Evolutionary conservation across 2,329 filamentous ascomycete genomes (phyloP), one percentile per base, ranked within the genome.

Genomic region (Penicillium sp.): DNA sequence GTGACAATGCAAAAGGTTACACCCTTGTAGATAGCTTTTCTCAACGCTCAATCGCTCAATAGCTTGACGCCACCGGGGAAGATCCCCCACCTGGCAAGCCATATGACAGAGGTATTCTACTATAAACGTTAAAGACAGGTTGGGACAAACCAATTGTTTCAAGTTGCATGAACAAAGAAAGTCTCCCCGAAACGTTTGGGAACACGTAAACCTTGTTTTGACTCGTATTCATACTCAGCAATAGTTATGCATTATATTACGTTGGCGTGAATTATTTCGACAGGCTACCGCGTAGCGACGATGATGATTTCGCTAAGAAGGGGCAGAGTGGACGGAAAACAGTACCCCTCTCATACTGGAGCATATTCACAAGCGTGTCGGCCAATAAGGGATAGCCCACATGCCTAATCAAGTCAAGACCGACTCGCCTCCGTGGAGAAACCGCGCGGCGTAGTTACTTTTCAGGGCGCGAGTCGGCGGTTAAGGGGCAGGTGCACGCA

Each of bases 391-490:
- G 14, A 22, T 40, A 40, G 31, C 12, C 52, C 46, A 53, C 52
- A 47, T 51, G 41, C 52, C 57, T 37, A 25, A 57, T 49, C 15
- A 27, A 52, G 46, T 22, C 35, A 53, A 44, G 18, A 18, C 43
- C 55, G 53, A 60, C 25, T 26, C 31, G 49, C 40, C 37, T 12
- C 48, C 53, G 47, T 48, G 47, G 47, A 45, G 53, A 54, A 46
- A 47, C 47, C 46, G 40, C 47, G 55, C 46, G 37, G 52, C 49
- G 41, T 6, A 41, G 22, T 40, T 40, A 47, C 45, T 35, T 6
- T 15, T 6, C 20, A n/a, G 12, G 15, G n/a, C 15, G 23, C 2
- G 12, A 7, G 8, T 12, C 12, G 15, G 20, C 26, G 44, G 23
- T n/a, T 9, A 20, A 46, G 18, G 18, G 18, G 15, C 22, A 20